Base-by-base conservation (phyloP, 345 rosid genomes). In the Aquilaria yunnanensis region DNA sequence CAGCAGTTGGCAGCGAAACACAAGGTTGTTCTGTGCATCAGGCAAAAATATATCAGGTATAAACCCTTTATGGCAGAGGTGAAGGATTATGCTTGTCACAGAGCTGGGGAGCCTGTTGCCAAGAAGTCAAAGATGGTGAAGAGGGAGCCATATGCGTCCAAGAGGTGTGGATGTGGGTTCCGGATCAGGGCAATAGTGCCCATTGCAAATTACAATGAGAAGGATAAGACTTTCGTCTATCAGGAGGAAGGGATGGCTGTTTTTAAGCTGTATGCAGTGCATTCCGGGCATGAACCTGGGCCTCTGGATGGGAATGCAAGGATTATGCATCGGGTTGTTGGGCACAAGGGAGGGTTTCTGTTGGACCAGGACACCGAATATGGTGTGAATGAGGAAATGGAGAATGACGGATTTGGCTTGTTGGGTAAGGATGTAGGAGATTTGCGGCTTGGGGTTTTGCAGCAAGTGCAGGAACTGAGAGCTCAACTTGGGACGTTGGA, bases 41-140 rank as follows among this genome's bases (percentile, higher is more conserved):
- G 99, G 74, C 99, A 94, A 77, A 94, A 94, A 80, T 94, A 94
- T 67, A 90, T 88, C 57, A 78, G 99, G 87, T 86, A 88, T 74
- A 94, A 94, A 77, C 97, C 99, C 0, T 94, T 94, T 70, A 90
- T 94, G 97, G 99, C 99, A 0, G 99, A 94, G 80, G 99, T 94
- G 59, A 94, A 90, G 78, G 99, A 94, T 80, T 94, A 94, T 77
- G 99, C 99, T n/a, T 94, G 99, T 68, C 99, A 94, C 47, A 81
- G 99, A 75, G 99, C 99, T 16, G 97, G 99, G 14, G 96, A 94
- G 77, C 99, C 97, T 3, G 85, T 75, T 0, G 79, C 85, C 0
- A 90, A 90, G 87, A 94, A 85, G 80, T 84, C 99, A 1, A 86
- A 77, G 84, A 77, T 90, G 75, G 64, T 90, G 83, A 94, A 90